Conservation (phyloP, 257 asterid genomes). For the Solanum okadae region DNA sequence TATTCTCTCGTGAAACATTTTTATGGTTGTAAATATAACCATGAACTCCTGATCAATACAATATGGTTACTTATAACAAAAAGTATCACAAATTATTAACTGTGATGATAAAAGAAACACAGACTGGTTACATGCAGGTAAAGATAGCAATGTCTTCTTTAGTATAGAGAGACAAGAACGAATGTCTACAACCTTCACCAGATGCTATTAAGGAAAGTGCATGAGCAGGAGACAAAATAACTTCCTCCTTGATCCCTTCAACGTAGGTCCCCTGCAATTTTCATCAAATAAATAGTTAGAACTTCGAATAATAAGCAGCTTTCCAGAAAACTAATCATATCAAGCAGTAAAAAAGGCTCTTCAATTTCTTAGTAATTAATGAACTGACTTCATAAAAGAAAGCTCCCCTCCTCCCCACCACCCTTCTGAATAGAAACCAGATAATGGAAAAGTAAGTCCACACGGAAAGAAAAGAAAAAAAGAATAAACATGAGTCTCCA, state of each 20-base stretch:
- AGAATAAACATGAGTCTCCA: not conserved
- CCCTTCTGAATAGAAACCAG: not conserved
- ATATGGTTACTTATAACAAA: not conserved
- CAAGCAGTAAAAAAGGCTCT: not conserved
- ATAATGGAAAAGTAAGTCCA: not conserved
- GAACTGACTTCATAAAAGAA: not conserved
- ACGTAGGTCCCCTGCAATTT: constrained; percentile 56
- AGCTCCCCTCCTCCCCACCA: not conserved
- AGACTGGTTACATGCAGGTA: not conserved
- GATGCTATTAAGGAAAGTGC: constrained; percentile 87
- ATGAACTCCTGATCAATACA: not conserved
- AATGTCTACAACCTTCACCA: constrained; percentile 55
- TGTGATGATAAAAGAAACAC: not conserved
- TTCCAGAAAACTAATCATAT: not conserved
- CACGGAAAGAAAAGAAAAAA: not conserved
- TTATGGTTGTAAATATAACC: not conserved
- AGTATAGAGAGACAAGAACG: not conserved
- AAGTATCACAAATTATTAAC: not conserved
- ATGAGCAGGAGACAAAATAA: constrained; percentile 83
- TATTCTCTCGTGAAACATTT: not conserved
- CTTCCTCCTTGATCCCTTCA: constrained; percentile 89
- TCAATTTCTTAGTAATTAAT: not conserved
- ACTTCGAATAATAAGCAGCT: not conserved
- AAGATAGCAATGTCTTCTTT: not conserved
- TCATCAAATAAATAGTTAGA: constrained; percentile 4